Evolutionary conservation across 192 early-diverging fungal genomes (phyloP), one percentile per base, ranked within the genome.

Genomic region (Glomus cerebriforme): DNA sequence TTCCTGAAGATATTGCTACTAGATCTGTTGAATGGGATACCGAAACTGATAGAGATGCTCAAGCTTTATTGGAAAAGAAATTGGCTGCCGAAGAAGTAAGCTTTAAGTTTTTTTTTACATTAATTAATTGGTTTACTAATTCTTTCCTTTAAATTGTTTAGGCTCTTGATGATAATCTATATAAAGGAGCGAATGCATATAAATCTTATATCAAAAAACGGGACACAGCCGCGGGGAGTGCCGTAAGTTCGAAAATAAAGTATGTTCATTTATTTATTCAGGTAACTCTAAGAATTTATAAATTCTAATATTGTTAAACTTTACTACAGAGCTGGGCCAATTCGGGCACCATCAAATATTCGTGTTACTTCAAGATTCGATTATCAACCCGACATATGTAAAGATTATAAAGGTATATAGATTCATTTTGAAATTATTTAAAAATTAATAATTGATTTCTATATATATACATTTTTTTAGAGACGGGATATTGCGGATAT

Each of bases 301-400:
- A 68, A 24, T 22, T 8, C 12, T 85, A 2, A 66, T 17, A 69
- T 29, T 29, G n/a, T n/a, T 54, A 32, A 17, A 31, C 31, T 54
- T 54, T 27, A 34, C 15, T 73, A 49, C 34, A 90, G 91, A 62
- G 90, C 93, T 9, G 95, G 95, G 22, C 95, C 95, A 8, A 88
- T 94, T 59, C 69, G 86, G 58, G 93, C 89, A 1, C 85, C 90
- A 10, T 83, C 90, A 13, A 92, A 95, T 79, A 89, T 96, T 34
- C 90, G 95, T 73, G 92, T 96, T 6, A 91, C 92, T 27, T 88
- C 87, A 60, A 89, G 94, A 35, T 95, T 99, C 78, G 98, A 99
- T 85, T 99, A 98, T 83, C 95, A 98, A 83, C 96, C 96, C 29
- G 96, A 96, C 78, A 90, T 99, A 32, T 99, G 98, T 88, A 99